A percentile compares a stretch with the other conserved stretches of the same genome.
Evolutionary conservation across 805 yeast genomes (phyloP).

Genomic region (Spathaspora passalidarum): DNA sequence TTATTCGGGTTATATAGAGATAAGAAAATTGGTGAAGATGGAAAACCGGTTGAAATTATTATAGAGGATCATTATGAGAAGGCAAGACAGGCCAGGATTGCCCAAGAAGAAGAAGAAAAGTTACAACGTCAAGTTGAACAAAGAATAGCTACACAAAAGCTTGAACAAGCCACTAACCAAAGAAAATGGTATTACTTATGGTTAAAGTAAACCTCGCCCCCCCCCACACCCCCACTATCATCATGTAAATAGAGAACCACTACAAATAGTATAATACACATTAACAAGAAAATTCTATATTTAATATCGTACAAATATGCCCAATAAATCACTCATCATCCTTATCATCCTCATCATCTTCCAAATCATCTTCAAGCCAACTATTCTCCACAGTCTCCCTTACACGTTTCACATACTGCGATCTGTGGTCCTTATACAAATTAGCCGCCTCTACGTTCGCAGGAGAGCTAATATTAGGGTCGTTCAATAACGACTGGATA

Average conservation of each 20-base stretch:
- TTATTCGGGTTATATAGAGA: conserved; percentile 56
- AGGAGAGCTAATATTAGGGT: conserved; percentile 94
- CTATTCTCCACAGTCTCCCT: conserved; percentile 92
- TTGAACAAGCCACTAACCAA: conserved; percentile 1
- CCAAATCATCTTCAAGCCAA: conserved; percentile 80
- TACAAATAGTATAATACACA: neutral
- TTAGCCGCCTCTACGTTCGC: conserved; percentile 98
- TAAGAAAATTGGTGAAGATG: conserved; percentile 45
- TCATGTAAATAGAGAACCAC: neutral
- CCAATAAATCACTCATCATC: conserved; percentile 27
- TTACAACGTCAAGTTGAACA: conserved; percentile 13
- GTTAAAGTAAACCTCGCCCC: conserved; percentile 28
- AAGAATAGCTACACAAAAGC: conserved; percentile 12
- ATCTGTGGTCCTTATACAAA: conserved; percentile 88
- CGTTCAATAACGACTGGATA: conserved; percentile 86
- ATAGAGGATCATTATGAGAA: conserved; percentile 37
- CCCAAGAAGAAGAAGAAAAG: conserved; percentile 15
- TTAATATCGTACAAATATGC: conserved; percentile 1
- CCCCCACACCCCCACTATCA: neutral
- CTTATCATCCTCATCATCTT: conserved; percentile 49
- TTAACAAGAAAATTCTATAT: conserved; percentile 1
- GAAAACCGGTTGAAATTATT: conserved; percentile 37
- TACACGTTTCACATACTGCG: conserved; percentile 87
- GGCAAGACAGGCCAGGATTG: conserved; percentile 20
- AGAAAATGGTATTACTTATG: conserved; percentile 53